Evolutionary conservation across 2,329 filamentous ascomycete species (phyloP).

Genomic region (Diaporthe batatas): DNA sequence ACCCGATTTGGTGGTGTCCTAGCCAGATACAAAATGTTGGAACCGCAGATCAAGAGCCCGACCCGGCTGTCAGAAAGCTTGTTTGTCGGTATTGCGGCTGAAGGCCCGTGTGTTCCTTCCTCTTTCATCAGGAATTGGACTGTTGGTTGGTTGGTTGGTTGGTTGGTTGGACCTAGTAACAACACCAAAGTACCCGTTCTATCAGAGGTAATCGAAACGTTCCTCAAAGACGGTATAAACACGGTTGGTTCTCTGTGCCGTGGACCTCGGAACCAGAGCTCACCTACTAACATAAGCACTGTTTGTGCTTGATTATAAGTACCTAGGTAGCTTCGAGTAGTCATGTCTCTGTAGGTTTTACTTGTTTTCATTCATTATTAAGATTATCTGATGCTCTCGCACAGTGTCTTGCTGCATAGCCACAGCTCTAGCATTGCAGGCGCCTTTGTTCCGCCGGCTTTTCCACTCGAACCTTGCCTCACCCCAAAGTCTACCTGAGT

Average conservation of each 20-base stretch:
- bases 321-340: not conserved
- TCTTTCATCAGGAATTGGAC: not conserved
- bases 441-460: not conserved
- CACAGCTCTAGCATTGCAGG: not conserved
- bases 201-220: not conserved
- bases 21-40: constrained; percentile 27
- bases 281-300: not conserved
- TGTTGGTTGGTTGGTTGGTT: not conserved
- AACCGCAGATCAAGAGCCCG: constrained; percentile 29
- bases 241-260: not conserved
- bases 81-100: not conserved
- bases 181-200: not conserved
- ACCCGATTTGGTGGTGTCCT: constrained; percentile 10
- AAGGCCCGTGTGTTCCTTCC: not conserved
- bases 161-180: not conserved
- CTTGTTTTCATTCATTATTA: constrained; percentile 30
- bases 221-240: not conserved
- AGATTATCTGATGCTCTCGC: constrained; percentile 30
- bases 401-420: not conserved
- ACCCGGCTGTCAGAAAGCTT: constrained; percentile 32
- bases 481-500: not conserved
- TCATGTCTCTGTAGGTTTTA: not conserved
- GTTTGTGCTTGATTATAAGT: not conserved
- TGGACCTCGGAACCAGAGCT: not conserved
- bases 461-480: not conserved